Conservation (phyloP, 2,329 filamentous ascomycete genomes). For the Colletotrichum sp. region DNA sequence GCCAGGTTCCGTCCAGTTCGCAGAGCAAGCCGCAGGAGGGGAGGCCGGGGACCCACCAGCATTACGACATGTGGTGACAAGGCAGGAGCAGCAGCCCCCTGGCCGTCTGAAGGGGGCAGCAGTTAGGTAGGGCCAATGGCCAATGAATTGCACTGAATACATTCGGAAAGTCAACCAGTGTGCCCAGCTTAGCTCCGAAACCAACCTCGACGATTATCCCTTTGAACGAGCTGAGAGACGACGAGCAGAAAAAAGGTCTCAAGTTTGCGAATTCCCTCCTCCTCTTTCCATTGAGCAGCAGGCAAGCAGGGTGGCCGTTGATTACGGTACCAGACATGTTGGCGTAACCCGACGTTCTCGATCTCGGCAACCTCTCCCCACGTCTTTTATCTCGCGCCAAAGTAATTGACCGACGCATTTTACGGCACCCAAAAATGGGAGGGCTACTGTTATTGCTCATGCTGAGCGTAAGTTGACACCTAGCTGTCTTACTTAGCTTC, state of each 20-base stretch:
- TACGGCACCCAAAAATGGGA: constrained; percentile 35
- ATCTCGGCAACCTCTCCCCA: neutral
- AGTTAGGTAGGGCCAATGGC: neutral
- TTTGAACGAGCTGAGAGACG: constrained; percentile 3
- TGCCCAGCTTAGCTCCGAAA: constrained; percentile 4
- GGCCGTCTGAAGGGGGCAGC: neutral
- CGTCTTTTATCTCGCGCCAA: neutral
- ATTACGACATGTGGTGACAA: constrained; percentile 20
- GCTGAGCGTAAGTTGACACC: constrained; percentile 40
- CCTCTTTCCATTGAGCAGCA: neutral
- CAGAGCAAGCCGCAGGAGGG: neutral
- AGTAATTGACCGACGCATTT: neutral
- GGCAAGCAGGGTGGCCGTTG: neutral
- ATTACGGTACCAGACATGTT: constrained; percentile 8
- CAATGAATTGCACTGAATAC: constrained; percentile 1
- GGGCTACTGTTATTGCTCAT: constrained; percentile 44
- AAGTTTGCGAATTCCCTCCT: neutral
- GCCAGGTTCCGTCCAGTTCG: neutral
- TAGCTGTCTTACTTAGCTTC: neutral
- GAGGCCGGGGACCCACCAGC: constrained; percentile 1
- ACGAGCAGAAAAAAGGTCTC: neutral
- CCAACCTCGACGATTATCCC: constrained; percentile 20
- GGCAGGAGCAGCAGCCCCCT: neutral
- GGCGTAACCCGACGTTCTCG: constrained; percentile 2
- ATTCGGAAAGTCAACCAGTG: neutral